Base-by-base conservation (phyloP, 495 filamentous ascomycete genomes). In the Podospora sp. region DNA sequence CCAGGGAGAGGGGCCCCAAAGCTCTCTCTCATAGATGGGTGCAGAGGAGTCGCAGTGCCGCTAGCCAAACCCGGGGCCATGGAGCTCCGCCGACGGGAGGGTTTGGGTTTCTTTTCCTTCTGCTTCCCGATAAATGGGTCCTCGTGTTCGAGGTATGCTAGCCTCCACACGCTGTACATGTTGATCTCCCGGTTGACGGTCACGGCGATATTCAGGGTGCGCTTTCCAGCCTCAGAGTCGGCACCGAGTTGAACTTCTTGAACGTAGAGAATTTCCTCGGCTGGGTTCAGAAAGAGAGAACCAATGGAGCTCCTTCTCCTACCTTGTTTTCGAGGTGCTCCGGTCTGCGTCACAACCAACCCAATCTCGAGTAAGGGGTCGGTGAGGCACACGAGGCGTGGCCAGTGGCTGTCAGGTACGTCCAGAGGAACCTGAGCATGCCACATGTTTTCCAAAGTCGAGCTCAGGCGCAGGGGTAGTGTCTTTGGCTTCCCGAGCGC, bases 291-390 rank as follows among this genome's bases (percentile, higher is more conserved):
- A 25, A 80, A 84, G 16, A 68, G 60, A 8, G 76, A 75, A 0
- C 65, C 66, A 56, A 71, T 7, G 5, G 67, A 68, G 11, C 26
- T 60, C 46, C 66, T 69, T 26, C 66, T 58, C 2, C 62, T 26
- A 27, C 70, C 59, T 65, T 74, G 25, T 22, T 74, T 65, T 11
- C 65, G 66, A 55, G 73, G 59, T 21, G 62, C 72, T 21, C 80
- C 81, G 11, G 74, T 70, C 11, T 77, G 72, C 0, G 88, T 87
- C 16, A 97, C 89, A 46, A 97, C 89, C 52, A 94, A 73, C 0
- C 94, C 95, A 76, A 97, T 84, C 71, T 97, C 93, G 2, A 92
- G 82, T 65, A 97, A 80, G 33, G 95, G 95, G 74, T 97, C 91
- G 6, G 89, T 96, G 25, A 99, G 83, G 35, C 90, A 91, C 65